Percentiles rank a stretch among this genome's conserved stretches.
Conservation (phyloP, 148 eudicot species). For the Spergularia bocconei region DNA sequence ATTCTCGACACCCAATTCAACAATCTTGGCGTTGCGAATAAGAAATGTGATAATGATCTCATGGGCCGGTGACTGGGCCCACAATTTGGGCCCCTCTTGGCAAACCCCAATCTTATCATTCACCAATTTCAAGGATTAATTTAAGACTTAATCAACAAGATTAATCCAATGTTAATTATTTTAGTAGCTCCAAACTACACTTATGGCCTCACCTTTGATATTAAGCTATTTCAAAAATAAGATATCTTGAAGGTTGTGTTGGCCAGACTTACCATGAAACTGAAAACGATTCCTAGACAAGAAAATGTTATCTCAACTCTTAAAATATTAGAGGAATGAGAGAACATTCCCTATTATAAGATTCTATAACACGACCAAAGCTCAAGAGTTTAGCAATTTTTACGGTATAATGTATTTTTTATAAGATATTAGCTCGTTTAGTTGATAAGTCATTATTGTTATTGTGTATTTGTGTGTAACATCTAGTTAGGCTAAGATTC, state of each 20-base stretch:
- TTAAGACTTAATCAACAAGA: conserved; percentile 4
- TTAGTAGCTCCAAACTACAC: neutral
- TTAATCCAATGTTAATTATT: neutral
- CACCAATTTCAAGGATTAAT: conserved; percentile 8
- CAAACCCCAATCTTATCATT: conserved; percentile 21
- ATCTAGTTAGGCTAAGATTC: no score
- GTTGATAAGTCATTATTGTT: no score
- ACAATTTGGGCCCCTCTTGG: conserved; percentile 15
- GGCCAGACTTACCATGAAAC: neutral
- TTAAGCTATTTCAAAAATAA: neutral
- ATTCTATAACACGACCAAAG: conserved; percentile 13
- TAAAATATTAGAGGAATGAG: neutral
- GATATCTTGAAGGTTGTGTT: conserved; percentile 17
- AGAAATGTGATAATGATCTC: conserved; percentile 40
- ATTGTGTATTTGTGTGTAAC: no score
- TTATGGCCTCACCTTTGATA: neutral
- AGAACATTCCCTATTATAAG: conserved; percentile 21
- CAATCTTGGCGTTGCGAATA: conserved; percentile 33
- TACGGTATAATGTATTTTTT: neutral
- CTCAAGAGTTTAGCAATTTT: neutral
- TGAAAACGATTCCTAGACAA: conserved; percentile 21
- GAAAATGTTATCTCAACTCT: conserved; percentile 17
- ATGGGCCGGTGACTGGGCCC: conserved; percentile 41
- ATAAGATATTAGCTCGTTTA: no score
- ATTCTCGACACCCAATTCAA: conserved; percentile 18